Base-by-base conservation (phyloP, 1,284 basidiomycete genomes). In the Heterobasidion occidentale region DNA sequence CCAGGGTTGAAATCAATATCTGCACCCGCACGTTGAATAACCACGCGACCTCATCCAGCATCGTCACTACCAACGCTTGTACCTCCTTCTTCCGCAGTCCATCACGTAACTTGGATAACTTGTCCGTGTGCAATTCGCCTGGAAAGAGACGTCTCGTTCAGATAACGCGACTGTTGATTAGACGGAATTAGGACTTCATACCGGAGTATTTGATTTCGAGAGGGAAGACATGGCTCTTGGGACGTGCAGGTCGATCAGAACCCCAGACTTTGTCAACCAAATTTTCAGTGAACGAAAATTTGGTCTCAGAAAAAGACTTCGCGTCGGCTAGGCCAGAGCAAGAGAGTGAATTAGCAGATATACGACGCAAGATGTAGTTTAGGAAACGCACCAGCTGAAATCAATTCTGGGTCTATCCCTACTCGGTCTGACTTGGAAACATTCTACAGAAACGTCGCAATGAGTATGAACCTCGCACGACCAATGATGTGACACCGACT, bases 1-100 rank as follows among this genome's bases (percentile, higher is more conserved):
- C 82, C 77, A 60, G 94, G 94, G 67, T 97, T 98, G 74, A 83
- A 98, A 44, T 88, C 87, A 60, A 98, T 96, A 68, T 98, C 95
- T 1, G 85, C 83, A 1, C 95, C 94, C 96, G 86, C 47, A 99
- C 76, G 71, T 98, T 98, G 74, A 98, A 93, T 35, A 97, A 69
- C 96, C 96, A 94, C 0, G 92, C 92, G 49, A 93, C 83, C 67
- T 96, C 94, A 68, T 96, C 94, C 8, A 98, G 80, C 75, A 87
- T 83, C 20, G 78, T 88, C 9, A 96, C 79, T 4, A 94, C 84
- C 45, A 90, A 72, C 1, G 87, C 88, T 36, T 80, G 78, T 1
- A 79, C 78, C 14, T 88, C 81, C 62, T 83, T 80, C 73, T 85
- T 85, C 55, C 65, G 65, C 53, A 94, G 65, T 60, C 88, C 83